Percentiles rank a stretch among this genome's conserved stretches.
Evolutionary conservation across 495 filamentous ascomycete species (phyloP).

Genomic region (Aspergillus bertholletiae): DNA sequence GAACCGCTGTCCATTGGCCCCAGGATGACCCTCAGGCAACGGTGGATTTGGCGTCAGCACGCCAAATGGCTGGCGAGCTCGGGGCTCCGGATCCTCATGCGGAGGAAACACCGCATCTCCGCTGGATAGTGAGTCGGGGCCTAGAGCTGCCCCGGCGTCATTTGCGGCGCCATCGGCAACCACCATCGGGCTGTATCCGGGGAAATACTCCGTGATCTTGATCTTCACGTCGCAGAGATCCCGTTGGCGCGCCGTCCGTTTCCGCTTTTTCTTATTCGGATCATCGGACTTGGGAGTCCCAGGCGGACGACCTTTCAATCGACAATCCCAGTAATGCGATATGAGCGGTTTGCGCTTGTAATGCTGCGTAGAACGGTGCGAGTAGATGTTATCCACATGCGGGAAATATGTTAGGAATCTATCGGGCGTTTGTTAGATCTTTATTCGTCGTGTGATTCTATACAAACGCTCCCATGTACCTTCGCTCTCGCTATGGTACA

Average conservation of each 20-base stretch:
- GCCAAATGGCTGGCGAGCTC: constrained; percentile 36
- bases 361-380: constrained; percentile 80
- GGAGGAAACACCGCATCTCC: constrained; percentile 20
- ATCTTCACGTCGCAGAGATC: constrained; percentile 91
- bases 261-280: constrained; percentile 86
- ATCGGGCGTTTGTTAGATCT: not conserved
- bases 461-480: too few relatives aligned
- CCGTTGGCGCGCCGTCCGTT: constrained; percentile 69
- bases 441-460: too few relatives aligned
- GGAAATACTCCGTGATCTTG: constrained; percentile 82
- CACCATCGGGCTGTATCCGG: constrained; percentile 17
- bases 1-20: constrained; percentile 50
- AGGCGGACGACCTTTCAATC: constrained; percentile 78
- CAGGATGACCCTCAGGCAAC: constrained; percentile 40
- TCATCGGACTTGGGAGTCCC: constrained; percentile 83
- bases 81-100: not conserved
- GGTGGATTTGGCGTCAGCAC: constrained; percentile 34
- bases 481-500: too few relatives aligned
- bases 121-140: constrained; percentile 24
- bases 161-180: constrained; percentile 7
- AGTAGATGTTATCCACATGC: constrained; percentile 89
- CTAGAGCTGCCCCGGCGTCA: constrained; percentile 13
- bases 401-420: constrained; percentile 89
- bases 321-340: constrained; percentile 88
- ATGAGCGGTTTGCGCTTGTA: constrained; percentile 84